These are phyloP conservation scores for Yamadazyma buinensis DNA, from an alignment of 1,139 yeast species.

Conservation along the genomic window DNA sequence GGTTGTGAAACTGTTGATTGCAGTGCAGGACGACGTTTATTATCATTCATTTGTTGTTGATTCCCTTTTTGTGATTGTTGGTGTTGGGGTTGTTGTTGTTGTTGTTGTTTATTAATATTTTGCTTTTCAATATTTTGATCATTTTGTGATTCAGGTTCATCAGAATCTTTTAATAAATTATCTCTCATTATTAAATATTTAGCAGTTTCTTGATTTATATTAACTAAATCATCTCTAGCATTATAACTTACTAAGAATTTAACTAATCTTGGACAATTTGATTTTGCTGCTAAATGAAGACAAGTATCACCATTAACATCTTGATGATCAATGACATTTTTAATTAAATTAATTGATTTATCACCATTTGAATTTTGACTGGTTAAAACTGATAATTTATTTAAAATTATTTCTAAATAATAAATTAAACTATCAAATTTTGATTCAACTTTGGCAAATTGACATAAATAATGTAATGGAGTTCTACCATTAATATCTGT, in stretches of 20 bases:
- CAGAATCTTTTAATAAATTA: conserved; percentile 15
- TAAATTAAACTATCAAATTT: conserved; percentile 43
- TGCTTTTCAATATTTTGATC: conserved; percentile 3
- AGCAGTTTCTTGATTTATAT: conserved; percentile 39
- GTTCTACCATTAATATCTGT: conserved; percentile 73
- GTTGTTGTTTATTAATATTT: conserved; percentile 2
- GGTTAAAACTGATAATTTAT: conserved; percentile 33
- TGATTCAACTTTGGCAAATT: conserved; percentile 50
- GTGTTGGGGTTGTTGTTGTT: conserved; percentile 1
- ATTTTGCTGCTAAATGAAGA: conserved; percentile 56
- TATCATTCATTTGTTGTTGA: not conserved
- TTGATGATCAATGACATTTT: conserved; percentile 63
- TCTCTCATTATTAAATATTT: conserved; percentile 26
- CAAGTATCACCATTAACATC: conserved; percentile 71
- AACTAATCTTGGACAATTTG: conserved; percentile 37
- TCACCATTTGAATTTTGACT: conserved; percentile 24
- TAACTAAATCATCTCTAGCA: conserved; percentile 45
- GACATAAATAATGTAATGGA: conserved; percentile 70
- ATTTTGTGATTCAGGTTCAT: conserved; percentile 6
- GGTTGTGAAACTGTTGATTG: not conserved
- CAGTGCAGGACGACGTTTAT: conserved; percentile 1
- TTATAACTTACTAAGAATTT: conserved; percentile 40
- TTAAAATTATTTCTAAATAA: conserved; percentile 36
- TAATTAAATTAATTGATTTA: conserved; percentile 41
- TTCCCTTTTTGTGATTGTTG: not conserved